Conservation (phyloP, 768 basidiomycete species). For the Trametes gibbosa region DNA sequence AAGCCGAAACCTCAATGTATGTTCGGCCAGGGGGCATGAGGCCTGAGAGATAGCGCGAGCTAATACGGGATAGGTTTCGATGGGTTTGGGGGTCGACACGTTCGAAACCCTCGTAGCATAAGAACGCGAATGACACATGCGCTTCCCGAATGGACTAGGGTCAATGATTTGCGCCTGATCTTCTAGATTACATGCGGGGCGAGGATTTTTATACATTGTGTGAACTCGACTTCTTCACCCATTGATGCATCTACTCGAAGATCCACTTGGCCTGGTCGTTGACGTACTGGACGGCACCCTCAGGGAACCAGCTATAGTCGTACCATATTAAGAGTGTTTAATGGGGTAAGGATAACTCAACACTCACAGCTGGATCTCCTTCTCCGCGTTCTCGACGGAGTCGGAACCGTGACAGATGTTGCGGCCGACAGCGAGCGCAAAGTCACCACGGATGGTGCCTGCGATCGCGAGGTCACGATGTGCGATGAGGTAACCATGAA, state of each 20-base stretch:
- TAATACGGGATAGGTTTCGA: too few species aligned
- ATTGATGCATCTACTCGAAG: constrained; percentile 58
- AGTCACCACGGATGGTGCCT: constrained; percentile 97
- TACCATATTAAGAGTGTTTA: constrained; percentile 15
- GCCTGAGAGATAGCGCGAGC: too few species aligned
- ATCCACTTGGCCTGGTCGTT: constrained; percentile 68
- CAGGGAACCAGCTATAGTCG: constrained; percentile 81
- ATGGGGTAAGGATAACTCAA: not conserved
- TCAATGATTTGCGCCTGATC: constrained; percentile 4
- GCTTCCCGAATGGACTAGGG: not conserved
- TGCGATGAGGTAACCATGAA: not conserved
- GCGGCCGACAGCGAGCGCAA: constrained; percentile 88
- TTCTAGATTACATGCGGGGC: constrained; percentile 16
- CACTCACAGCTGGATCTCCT: constrained; percentile 89
- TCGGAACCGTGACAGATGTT: constrained; percentile 94
- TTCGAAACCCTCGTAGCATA: not conserved
- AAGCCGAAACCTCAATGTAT: too few species aligned
- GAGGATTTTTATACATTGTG: not conserved
- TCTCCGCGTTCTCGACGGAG: constrained; percentile 84
- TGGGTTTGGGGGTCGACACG: not conserved
- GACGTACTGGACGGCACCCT: constrained; percentile 72
- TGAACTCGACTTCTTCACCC: constrained; percentile 7
- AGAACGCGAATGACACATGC: not conserved
- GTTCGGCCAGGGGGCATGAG: too few species aligned
- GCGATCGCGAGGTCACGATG: not conserved